phyloP scores from a whole-genome alignment of 805 yeast genomes.

The Pichia manshurica region DNA sequence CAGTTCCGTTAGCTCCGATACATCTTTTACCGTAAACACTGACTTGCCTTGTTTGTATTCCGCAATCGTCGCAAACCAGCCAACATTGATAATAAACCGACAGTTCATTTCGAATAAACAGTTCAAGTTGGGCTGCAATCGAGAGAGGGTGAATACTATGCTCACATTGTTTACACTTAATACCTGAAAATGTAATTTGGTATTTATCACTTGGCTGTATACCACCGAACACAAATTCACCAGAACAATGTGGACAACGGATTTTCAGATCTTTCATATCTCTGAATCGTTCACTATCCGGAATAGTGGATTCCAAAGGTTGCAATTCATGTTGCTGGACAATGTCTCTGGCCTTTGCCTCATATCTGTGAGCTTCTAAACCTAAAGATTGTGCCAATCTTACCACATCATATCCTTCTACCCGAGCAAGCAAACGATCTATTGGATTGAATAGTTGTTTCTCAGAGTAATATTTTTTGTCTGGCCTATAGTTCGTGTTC shows the following conservation, averaged over 20 bases:
- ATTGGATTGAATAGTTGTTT: slow-evolving; percentile 89
- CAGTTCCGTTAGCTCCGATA: slow-evolving; percentile 56
- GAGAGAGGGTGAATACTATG: slow-evolving; percentile 44
- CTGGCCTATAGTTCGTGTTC: slow-evolving; percentile 55
- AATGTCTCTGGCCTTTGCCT: slow-evolving; percentile 39
- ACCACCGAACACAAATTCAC: slow-evolving; percentile 66
- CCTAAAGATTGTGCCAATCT: slow-evolving; percentile 76
- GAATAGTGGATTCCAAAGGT: slow-evolving; percentile 75
- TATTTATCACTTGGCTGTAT: slow-evolving; percentile 58
- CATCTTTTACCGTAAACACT: slow-evolving; percentile 88
- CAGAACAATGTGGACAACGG: slow-evolving; percentile 54
- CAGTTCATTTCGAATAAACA: slow-evolving; percentile 61
- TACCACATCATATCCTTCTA: slow-evolving; percentile 80
- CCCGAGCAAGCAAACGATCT: slow-evolving; percentile 75
- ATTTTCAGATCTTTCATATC: slow-evolving; percentile 51
- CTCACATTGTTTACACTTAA: slow-evolving; percentile 62
- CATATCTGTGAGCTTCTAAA: slow-evolving; percentile 62
- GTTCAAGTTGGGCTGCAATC: slow-evolving; percentile 69
- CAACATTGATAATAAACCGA: slow-evolving; percentile 80
- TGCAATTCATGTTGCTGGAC: slow-evolving; percentile 38
- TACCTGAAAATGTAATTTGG: slow-evolving; percentile 59
- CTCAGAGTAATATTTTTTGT: slow-evolving; percentile 72
- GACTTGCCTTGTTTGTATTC: slow-evolving; percentile 71
- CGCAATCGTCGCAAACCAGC: slow-evolving; percentile 87
- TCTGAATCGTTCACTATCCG: slow-evolving; percentile 79